Percentiles rank a stretch among this genome's conserved stretches.
Conservation (phyloP, 176 grass and related monocot genomes). For the Aegilops bicornis region DNA sequence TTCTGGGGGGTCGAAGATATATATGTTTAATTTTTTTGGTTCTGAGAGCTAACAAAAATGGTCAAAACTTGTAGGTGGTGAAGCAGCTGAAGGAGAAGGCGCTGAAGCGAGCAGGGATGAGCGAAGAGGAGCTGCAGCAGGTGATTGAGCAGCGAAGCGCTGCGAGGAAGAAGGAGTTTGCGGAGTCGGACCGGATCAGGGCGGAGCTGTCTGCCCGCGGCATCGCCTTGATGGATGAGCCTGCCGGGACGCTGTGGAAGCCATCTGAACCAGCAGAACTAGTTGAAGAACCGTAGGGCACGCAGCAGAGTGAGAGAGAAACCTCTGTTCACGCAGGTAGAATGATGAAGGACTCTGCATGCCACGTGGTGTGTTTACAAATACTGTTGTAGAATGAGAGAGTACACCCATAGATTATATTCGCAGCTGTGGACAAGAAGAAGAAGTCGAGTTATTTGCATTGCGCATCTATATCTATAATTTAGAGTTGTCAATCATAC, state of each 20-base stretch:
- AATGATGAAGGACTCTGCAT: not conserved
- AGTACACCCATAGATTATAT: no score
- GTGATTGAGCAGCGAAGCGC: not conserved
- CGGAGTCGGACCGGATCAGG: conserved; percentile 10
- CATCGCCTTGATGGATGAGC: conserved; percentile 62
- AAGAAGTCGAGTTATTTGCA: not conserved
- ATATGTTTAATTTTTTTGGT: not conserved
- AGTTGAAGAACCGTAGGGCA: not conserved
- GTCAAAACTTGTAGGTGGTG: not conserved
- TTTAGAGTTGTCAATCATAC: not conserved
- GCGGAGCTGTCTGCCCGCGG: conserved; percentile 35
- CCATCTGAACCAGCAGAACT: conserved; percentile 52
- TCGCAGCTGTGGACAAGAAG: no score
- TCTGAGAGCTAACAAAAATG: not conserved
- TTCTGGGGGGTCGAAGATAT: not conserved
- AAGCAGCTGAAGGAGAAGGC: conserved; percentile 11
- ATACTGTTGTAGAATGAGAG: no score
- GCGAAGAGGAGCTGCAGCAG: conserved; percentile 38
- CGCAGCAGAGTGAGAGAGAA: not conserved
- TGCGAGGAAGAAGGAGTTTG: conserved; percentile 13
- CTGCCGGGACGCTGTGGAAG: conserved; percentile 37
- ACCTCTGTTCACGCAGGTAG: not conserved
- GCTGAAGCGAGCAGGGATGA: conserved; percentile 32
- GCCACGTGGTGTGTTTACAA: no score
- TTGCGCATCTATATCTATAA: not conserved